These are phyloP conservation scores for Linum lewisii DNA, from an alignment of 345 rosid genomes.

Conservation along the genomic window DNA sequence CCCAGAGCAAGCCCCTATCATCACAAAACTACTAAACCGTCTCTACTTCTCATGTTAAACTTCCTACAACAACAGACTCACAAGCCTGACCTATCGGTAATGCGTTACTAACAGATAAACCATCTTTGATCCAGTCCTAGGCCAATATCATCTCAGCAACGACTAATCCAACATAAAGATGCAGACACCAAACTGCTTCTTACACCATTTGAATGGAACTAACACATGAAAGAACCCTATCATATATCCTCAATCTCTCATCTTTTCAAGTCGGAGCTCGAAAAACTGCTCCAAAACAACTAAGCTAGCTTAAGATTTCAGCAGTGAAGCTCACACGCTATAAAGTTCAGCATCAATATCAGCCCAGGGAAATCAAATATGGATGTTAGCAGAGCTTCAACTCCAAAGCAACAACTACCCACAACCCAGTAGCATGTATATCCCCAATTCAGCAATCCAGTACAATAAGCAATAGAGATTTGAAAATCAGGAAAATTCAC, in stretches of 20 bases:
- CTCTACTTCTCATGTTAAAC: too few relatives aligned
- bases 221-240: not conserved
- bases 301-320: not conserved
- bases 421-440: not conserved
- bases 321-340: not conserved
- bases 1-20: too few relatives aligned
- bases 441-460: not conserved
- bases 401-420: not conserved
- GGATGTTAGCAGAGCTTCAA: not conserved
- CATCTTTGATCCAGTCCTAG: too few relatives aligned
- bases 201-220: too few relatives aligned
- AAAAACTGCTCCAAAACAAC: not conserved
- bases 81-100: too few relatives aligned
- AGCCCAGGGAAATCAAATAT: not conserved
- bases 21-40: too few relatives aligned
- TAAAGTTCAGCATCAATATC: too few relatives aligned
- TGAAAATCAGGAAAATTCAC: not conserved
- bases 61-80: too few relatives aligned
- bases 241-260: not conserved
- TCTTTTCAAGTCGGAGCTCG: not conserved
- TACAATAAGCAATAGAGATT: not conserved
- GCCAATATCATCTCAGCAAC: not conserved
- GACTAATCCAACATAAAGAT: too few relatives aligned
- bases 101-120: too few relatives aligned
- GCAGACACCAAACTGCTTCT: too few relatives aligned